Evolutionary conservation across 306 rosid genomes (phyloP), one percentile per base, ranked within the genome.

Genomic region (Coriaria nepalensis): DNA sequence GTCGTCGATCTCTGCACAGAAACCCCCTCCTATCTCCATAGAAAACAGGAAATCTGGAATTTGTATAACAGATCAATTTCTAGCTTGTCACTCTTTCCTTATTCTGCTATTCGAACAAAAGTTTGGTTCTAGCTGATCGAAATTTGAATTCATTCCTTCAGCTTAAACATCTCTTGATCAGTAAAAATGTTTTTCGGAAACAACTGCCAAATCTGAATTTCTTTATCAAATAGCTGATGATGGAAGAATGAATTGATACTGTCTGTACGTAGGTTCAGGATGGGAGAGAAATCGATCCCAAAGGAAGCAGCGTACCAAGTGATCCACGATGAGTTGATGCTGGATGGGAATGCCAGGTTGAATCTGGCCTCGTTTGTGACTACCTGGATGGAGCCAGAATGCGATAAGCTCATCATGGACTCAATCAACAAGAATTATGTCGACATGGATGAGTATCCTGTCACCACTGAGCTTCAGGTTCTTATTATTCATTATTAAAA

Each of bases 381-480:
- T 3, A 72, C 82, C 2, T 76, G 82, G 82, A 76, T 72, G 82
- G 82, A 76, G 57, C 93, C 96, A 7, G 96, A 87, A 55, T 76
- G 94, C 43, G 88, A 87, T 40, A 59, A 74, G 13, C 88, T 87
- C 41, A 77, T 87, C 43, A 70, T 77, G 87, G 71, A 73, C 35
- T 34, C 96, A 34, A 48, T 87, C 11, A 87, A 82, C 77, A 87
- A 87, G 72, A 87, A 87, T 76, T 87, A 77, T 20, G 96, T 86
- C 5, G 96, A 86, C 67, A 82, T 82, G 96, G 96, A 87, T 6
- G 96, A 87, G 60, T 87, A 87, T 60, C 96, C 96, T 9, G 87
- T 82, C 59, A 87, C 96, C 64, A 87, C 96, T 14, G 96, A 87
- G 34, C 81, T 87, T 33, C 93, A 81, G 77, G 96, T 74, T 2